Percentiles rank a stretch among this genome's conserved stretches.
Evolutionary conservation across 805 yeast genomes (phyloP).

Genomic region (Saccharomycopsis guyanensis): DNA sequence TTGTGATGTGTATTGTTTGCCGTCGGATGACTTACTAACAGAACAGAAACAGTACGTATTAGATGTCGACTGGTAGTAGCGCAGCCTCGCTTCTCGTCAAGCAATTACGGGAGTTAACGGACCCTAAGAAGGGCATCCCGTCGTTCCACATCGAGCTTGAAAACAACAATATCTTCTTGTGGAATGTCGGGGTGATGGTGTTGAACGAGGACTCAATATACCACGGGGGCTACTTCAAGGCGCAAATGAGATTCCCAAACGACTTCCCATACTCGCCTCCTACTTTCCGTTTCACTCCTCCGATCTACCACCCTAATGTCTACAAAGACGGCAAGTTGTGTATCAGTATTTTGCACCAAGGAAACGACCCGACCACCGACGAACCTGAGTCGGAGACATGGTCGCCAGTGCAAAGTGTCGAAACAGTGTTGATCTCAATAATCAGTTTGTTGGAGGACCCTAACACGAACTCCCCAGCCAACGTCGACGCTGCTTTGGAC

Average conservation of each 20-base stretch:
- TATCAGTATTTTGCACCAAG: constrained; percentile 85
- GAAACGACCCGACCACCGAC: constrained; percentile 84
- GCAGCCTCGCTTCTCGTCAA: constrained; percentile 85
- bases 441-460: constrained; percentile 91
- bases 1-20: no score
- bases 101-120: constrained; percentile 89
- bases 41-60: no score
- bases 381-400: constrained; percentile 93
- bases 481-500: constrained; percentile 90
- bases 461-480: constrained; percentile 88
- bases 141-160: constrained; percentile 62
- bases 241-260: constrained; percentile 86
- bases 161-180: constrained; percentile 52
- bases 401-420: constrained; percentile 92
- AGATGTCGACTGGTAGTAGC: constrained; percentile 15
- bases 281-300: constrained; percentile 82
- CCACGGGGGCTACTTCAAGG: constrained; percentile 91
- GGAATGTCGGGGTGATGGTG: constrained; percentile 92
- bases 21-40: no score
- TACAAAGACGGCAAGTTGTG: constrained; percentile 90
- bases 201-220: constrained; percentile 81
- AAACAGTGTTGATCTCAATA: constrained; percentile 81
- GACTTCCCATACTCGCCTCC: constrained; percentile 95
- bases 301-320: constrained; percentile 92
- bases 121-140: constrained; percentile 77